phyloP scores from a whole-genome alignment of 2,329 filamentous ascomycete species.

The Coniella vitis region DNA sequence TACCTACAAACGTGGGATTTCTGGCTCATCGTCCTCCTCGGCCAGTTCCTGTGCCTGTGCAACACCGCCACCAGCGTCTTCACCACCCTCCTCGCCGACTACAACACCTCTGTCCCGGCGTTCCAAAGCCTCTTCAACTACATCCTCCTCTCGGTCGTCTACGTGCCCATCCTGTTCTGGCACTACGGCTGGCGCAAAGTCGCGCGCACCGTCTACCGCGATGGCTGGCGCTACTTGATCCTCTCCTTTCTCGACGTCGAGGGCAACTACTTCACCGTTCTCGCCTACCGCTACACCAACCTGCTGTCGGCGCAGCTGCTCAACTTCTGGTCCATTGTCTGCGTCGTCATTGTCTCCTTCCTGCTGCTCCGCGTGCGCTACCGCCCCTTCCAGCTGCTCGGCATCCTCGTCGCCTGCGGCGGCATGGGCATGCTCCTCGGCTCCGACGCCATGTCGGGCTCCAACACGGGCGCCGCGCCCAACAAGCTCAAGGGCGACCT shows the following conservation, averaged over 20 bases:
- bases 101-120: constrained; percentile 75
- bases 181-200: constrained; percentile 71
- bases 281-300: constrained; percentile 89
- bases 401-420: constrained; percentile 85
- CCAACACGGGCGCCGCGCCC: constrained; percentile 59
- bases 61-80: constrained; percentile 93
- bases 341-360: constrained; percentile 83
- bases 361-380: constrained; percentile 81
- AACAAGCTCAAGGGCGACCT: constrained; percentile 85
- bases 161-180: constrained; percentile 72
- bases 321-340: constrained; percentile 97
- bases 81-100: constrained; percentile 60
- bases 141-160: constrained; percentile 72
- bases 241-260: constrained; percentile 90
- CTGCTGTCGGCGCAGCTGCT: constrained; percentile 89
- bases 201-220: constrained; percentile 52
- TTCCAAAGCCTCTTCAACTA: constrained; percentile 98
- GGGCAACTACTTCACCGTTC: constrained; percentile 96
- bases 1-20: constrained; percentile 84
- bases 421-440: constrained; percentile 77
- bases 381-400: constrained; percentile 74
- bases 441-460: constrained; percentile 76
- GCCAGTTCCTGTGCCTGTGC: constrained; percentile 80
- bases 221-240: constrained; percentile 93
- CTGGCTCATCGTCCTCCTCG: constrained; percentile 73